Evolutionary conservation across 257 asterid species (phyloP), one percentile per base, ranked within the genome.

Genomic region (Leonotis leonurus): DNA sequence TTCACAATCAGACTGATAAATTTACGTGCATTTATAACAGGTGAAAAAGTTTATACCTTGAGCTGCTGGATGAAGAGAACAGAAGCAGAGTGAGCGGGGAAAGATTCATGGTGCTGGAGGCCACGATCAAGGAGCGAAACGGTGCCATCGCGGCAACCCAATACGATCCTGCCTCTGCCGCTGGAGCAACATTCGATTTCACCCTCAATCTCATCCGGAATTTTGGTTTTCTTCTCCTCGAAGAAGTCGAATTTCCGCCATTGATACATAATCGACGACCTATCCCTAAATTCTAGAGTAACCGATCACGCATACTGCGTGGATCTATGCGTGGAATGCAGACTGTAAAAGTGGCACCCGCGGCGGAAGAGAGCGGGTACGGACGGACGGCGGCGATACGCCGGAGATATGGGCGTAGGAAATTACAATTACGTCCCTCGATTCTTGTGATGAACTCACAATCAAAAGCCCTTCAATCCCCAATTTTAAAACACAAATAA

Each of bases 221-320:
- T 72, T 35, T 73, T 48, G 73, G 77, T 63, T 55, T 80, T 85
- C 78, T 89, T 92, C 80, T 87, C 95, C 74, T 92, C 97, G 70
- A 92, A 92, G 71, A 92, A 92, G 9, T 89, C 96, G 77, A 92
- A 92, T 82, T 92, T 92, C 65, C 97, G 81, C 99, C 97, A 89
- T 50, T 89, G 99, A 73, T 89, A 92, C 99, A 92, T 88, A 55
- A 48, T 67, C 17, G 54, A 44, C 2, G 5, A 21, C 27, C 32
- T 27, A n/a, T 29, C 57, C 56, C 18, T 8, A 1, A 58, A 59
- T 36, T 17, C 32, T 22, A 44, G 17, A 33, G 48, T 18, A 40
- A 35, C 6, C 57, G 21, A 33, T 24, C 20, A 5, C 48, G 11
- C 18, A 39, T 62, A 60, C 33, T 36, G 18, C n/a, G 68, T 40